phyloP scores from a whole-genome alignment of 2,329 filamentous ascomycete species.

The Colletotrichum chrysophilum region DNA sequence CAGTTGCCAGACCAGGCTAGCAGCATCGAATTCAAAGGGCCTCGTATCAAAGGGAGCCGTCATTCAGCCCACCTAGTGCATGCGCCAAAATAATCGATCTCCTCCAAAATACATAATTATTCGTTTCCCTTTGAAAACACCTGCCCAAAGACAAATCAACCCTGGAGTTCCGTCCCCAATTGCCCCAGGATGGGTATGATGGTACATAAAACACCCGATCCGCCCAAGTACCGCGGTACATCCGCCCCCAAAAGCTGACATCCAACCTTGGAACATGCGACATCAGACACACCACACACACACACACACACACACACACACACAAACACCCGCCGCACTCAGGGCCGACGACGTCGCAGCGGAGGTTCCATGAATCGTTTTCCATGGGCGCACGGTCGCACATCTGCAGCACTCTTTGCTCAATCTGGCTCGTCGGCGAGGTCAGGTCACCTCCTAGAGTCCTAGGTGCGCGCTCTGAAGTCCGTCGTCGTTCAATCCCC shows the following conservation, averaged over 20 bases:
- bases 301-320: neutral
- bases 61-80: neutral
- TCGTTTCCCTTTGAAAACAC: neutral
- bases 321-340: neutral
- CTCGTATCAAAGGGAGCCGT: neutral
- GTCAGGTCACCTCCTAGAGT: neutral
- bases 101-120: neutral
- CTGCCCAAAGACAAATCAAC: neutral
- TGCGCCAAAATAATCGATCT: neutral
- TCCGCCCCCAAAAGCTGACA: neutral
- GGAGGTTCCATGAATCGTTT: constrained; percentile 13
- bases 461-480: neutral
- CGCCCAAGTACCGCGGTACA: neutral
- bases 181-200: neutral
- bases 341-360: neutral
- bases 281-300: constrained; percentile 19
- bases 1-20: neutral
- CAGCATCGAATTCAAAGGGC: neutral
- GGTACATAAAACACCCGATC: neutral
- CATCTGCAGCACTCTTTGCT: neutral
- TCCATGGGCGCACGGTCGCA: constrained; percentile 1
- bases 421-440: neutral
- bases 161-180: neutral
- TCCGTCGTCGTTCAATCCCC: neutral
- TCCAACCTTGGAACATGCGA: constrained; percentile 12